Evolutionary conservation across 805 yeast genomes (phyloP).

Genomic region (Pichia manshurica): DNA sequence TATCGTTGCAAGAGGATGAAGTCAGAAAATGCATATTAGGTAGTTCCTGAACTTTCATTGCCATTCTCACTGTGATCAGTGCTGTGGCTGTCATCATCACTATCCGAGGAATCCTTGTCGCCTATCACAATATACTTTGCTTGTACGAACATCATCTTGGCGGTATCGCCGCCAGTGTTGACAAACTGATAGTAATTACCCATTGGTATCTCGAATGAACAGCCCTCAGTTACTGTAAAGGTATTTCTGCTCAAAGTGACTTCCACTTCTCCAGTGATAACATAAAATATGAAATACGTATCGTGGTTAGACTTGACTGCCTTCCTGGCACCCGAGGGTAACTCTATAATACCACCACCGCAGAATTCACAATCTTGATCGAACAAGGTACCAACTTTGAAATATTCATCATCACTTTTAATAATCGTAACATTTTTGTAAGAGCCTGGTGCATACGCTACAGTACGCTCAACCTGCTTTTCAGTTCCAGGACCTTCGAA

Average conservation of each 20-base stretch:
- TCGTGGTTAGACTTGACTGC: conserved; percentile 56
- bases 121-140: conserved; percentile 39
- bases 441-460: conserved; percentile 64
- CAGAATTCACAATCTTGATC: conserved; percentile 55
- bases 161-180: conserved; percentile 53
- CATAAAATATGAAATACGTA: conserved; percentile 69
- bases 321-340: conserved; percentile 59
- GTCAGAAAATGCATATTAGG: background rate
- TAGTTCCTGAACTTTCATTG: background rate
- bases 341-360: conserved; percentile 68
- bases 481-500: conserved; percentile 46
- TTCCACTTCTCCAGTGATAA: conserved; percentile 63
- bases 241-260: conserved; percentile 54
- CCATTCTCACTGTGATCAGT: conserved; percentile 13
- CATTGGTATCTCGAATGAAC: conserved; percentile 78
- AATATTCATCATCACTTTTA: conserved; percentile 44
- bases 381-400: conserved; percentile 58
- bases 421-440: conserved; percentile 40
- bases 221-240: conserved; percentile 63
- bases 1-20: background rate
- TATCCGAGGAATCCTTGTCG: conserved; percentile 24
- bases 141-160: conserved; percentile 72
- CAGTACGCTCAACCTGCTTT: conserved; percentile 36
- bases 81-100: conserved; percentile 23
- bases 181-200: conserved; percentile 65